phyloP scores from a whole-genome alignment of 2,329 filamentous ascomycete genomes.

The Calonectria pauciramosa region DNA sequence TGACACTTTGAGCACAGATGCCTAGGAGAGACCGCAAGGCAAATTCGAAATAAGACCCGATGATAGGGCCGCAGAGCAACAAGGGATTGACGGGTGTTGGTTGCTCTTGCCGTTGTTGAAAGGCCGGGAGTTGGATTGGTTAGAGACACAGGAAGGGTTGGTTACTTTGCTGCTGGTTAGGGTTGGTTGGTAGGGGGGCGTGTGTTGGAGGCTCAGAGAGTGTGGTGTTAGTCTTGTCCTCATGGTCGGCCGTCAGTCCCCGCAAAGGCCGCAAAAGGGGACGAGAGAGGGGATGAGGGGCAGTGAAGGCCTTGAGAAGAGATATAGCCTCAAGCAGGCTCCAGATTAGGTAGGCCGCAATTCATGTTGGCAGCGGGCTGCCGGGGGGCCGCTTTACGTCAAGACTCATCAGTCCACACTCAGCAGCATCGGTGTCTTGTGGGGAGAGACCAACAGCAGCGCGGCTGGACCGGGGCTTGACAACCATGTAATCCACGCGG shows the following conservation, averaged over 20 bases:
- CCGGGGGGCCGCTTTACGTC: slow-evolving; percentile 44
- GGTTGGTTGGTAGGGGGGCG: slow-evolving; percentile 43
- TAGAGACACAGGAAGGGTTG: slow-evolving; percentile 40
- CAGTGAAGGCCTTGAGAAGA: slow-evolving; percentile 38
- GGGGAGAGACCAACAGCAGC: slow-evolving; percentile 40
- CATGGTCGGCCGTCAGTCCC: slow-evolving; percentile 40
- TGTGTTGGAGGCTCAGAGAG: slow-evolving; percentile 37
- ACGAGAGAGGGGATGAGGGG: slow-evolving; percentile 33
- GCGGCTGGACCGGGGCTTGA: slow-evolving; percentile 34
- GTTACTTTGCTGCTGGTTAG: slow-evolving; percentile 39
- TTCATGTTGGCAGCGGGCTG: slow-evolving; percentile 38
- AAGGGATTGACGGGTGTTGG: slow-evolving; percentile 45
- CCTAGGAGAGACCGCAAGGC: slow-evolving; percentile 40
- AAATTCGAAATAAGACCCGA: slow-evolving; percentile 47
- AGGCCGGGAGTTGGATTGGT: slow-evolving; percentile 41
- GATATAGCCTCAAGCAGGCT: slow-evolving; percentile 40
- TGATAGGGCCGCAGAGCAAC: slow-evolving; percentile 33
- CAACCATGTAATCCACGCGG: slow-evolving; percentile 31
- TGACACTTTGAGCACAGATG: slow-evolving; percentile 44
- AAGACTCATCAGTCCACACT: slow-evolving; percentile 46
- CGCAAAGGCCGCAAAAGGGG: slow-evolving; percentile 42
- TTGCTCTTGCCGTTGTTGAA: slow-evolving; percentile 39
- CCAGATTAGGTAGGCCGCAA: slow-evolving; percentile 46
- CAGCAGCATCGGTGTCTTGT: slow-evolving; percentile 23
- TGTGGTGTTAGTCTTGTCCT: slow-evolving; percentile 42